Base-by-base conservation (phyloP, 169 alveolate species). In the Babesia caballi region DNA sequence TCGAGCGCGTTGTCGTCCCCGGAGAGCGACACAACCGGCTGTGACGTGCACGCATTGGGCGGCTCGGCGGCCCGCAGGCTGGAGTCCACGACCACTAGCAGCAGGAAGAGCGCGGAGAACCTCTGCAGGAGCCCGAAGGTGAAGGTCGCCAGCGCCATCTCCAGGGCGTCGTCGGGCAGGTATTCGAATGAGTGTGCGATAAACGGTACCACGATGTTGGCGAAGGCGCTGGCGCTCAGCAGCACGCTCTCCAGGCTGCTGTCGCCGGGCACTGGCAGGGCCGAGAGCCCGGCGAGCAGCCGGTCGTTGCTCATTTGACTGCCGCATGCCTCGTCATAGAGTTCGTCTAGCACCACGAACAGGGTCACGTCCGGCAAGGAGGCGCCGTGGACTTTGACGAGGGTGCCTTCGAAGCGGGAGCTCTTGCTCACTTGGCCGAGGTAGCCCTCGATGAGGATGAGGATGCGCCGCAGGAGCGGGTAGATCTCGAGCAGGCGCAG, bases 391-490 rank as follows among this genome's bases (percentile, higher is more conserved):
- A 12, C 44, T 11, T 56, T 21, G n/a, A 25, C 41, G 40, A 63
- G 19, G 23, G 49, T 42, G 14, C 44, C 58, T 28, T 49, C 52
- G 49, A 42, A 63, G 28, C 60, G 46, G 4, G 6, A 0, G 27
- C 50, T 41, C 17, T 32, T 44, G 17, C 56, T 8, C 8, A 54
- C 56, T 7, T 65, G 58, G 11, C 27, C 32, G 19, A 77, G 57
- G 68, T 7, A 44, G 1, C 73, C 85, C 54, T 77, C 82, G 4
- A 44, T 63, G 5, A 77, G 28, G 9, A 68, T 58, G 23, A 77
- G n/a, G 4, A 66, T 41, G 33, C 63, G 58, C 8, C 85, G 72
- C 30, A 77, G 33, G 25, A 77, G 69, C 19, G 85, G 85, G 40
- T 77, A 77, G 0, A 63, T 19, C 23, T 51, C 63, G 21, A 35